Base-by-base conservation (phyloP, 805 yeast species). In the Hanseniaspora lindneri region DNA sequence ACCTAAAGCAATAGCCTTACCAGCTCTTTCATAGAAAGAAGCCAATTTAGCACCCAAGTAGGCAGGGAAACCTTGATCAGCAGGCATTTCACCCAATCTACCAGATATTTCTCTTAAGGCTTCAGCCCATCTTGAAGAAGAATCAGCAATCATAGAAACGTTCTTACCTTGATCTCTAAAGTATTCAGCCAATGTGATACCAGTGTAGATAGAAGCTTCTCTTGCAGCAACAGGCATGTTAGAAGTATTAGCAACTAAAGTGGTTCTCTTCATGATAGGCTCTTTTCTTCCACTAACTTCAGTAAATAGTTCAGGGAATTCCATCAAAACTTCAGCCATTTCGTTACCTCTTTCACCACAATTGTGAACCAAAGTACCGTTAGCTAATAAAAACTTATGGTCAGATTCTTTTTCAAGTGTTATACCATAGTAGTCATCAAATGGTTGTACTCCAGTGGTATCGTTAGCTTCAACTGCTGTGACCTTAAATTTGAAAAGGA, bases 21-120 rank as follows among this genome's bases (percentile, higher is more conserved):
- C 99, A 41, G 99, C 99, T 74, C 99, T 86, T 73, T 92, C 99
- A 70, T 92, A 92, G 78, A 92, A 92, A 50, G 97, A 89, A 51
- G 99, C 97, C 61, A 92, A 77, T 66, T 92, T 92, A 47, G 99
- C 96, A 73, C 98, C 98, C 66, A 92, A 75, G 67, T 92, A 92
- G 46, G 99, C 99, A 53, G 99, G 99, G 92, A 88, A 92, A 75
- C 99, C 99, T 75, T 94, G 98, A 71, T 92, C 99, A 54, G 99
- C 99, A 65, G 99, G 99, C 99, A 92, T 92, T 75, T 92, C 99
- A 71, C 98, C 99, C 67, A 92, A 75, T 77, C 99, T 94, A 77
- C 99, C 99, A 47, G 97, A 88, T 66, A 92, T 83, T 77, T 92
- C 99, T 81, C 99, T 88, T 66, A 92, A 76, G 54, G 99, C 99